Base-by-base conservation (phyloP, 2,329 filamentous ascomycete species). In the Teratosphaeriaceae sp. region DNA sequence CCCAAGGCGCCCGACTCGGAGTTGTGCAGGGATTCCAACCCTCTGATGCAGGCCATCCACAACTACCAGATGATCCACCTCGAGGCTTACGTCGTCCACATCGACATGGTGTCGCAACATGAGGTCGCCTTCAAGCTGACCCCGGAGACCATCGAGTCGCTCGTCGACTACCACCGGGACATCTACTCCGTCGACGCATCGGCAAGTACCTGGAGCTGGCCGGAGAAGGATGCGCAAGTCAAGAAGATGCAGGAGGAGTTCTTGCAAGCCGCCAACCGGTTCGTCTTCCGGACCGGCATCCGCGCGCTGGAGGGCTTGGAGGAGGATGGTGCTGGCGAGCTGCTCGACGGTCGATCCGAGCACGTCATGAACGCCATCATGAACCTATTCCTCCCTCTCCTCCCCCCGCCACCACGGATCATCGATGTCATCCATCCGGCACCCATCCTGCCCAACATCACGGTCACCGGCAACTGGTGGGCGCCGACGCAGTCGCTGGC, bases 81-180 rank as follows among this genome's bases (percentile, higher is more conserved):
- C 57, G 89, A 97, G 70, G 92, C 92, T 40, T 98, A 98, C 66
- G 90, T 97, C 57, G 92, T 98, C 48, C 90, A 97, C 67, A 88
- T 98, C 67, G 92, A 98, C 72, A 95, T 97, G 88, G 90, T 98
- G 47, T 80, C 94, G 59, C 85, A 89, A 68, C 92, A 94, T 65
- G 92, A 97, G 72, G 88, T 98, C 60, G 92, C 89, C 55, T 97
- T 89, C 78, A 98, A 98, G 78, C 78, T 98, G 60, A 97, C 89
- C 19, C 79, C 83, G 45, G 92, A 97, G 64, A 88, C 89, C 49
- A 98, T 98, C 69, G 88, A 95, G 60, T 72, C 85, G 40, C 79
- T 98, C 52, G 84, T 95, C 64, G 87, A 95, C 65, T 94, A 94
- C 67, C 92, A 98, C 78, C 89, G 92, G 74, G 87, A 96, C 52